Evolutionary conservation across 2,329 filamentous ascomycete genomes (phyloP).

Genomic region (Lachnellula hyalina): DNA sequence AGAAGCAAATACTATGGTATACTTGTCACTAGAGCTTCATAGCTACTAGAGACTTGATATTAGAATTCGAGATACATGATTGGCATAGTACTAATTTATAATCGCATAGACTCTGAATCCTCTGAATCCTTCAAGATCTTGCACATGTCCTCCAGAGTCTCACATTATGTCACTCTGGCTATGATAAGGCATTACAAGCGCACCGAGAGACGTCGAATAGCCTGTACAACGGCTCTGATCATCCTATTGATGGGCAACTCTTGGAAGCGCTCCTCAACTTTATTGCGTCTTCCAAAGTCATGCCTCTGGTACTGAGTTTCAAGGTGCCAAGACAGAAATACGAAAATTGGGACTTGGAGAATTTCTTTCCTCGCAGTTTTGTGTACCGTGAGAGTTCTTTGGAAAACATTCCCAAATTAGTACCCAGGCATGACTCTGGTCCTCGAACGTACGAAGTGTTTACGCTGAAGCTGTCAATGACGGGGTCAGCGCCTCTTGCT

Average conservation of each 20-base stretch:
- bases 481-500: no score
- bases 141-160: constrained; percentile 5
- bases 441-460: no score
- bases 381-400: no score
- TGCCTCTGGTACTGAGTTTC: background rate
- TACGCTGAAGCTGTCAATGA: no score
- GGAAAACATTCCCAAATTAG: no score
- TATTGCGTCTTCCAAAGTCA: background rate
- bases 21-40: no score
- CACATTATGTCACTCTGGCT: background rate
- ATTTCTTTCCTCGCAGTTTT: background rate
- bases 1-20: no score
- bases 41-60: no score
- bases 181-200: constrained; percentile 3
- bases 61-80: no score
- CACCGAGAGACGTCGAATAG: background rate
- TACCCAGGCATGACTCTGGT: no score
- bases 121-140: constrained; percentile 2
- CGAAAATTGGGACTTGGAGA: background rate
- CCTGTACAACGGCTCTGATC: background rate
- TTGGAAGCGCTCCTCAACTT: constrained; percentile 1
- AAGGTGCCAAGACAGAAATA: background rate
- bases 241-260: background rate
- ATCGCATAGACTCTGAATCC: background rate
- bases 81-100: no score